A percentile compares a stretch with the other conserved stretches of the same genome.
These are phyloP conservation scores for Lachnellula arida DNA, from an alignment of 2,329 filamentous ascomycete species.

Conservation along the genomic window DNA sequence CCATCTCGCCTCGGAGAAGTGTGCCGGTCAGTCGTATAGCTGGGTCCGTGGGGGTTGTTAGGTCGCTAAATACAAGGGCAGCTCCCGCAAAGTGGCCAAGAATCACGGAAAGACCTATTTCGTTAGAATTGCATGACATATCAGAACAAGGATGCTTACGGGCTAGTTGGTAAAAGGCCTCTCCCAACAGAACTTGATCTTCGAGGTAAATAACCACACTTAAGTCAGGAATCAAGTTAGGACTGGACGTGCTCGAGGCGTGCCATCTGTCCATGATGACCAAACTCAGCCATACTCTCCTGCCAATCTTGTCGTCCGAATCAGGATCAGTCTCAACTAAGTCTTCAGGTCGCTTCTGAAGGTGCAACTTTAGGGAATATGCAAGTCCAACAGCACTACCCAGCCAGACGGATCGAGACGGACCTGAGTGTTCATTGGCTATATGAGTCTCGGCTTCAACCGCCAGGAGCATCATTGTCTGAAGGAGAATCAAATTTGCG, in stretches of 20 bases:
- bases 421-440: constrained; percentile 39
- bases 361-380: constrained; percentile 59
- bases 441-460: constrained; percentile 58
- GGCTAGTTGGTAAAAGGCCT: constrained; percentile 58
- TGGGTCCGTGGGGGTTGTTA: constrained; percentile 38
- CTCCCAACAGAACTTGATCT: constrained; percentile 56
- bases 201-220: constrained; percentile 55
- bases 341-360: constrained; percentile 38
- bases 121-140: not conserved
- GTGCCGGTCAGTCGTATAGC: constrained; percentile 42
- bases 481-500: constrained; percentile 53
- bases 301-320: constrained; percentile 56
- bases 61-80: constrained; percentile 39
- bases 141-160: constrained; percentile 45
- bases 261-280: constrained; percentile 71
- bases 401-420: constrained; percentile 50
- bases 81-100: constrained; percentile 51
- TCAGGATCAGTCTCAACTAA: constrained; percentile 48
- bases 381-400: constrained; percentile 61
- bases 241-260: constrained; percentile 60
- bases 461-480: constrained; percentile 61
- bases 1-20: constrained; percentile 53
- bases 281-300: constrained; percentile 68
- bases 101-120: constrained; percentile 52
- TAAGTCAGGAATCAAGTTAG: constrained; percentile 58